Evolutionary conservation across 2,329 filamentous ascomycete species (phyloP).

Genomic region (Hymenoscyphus salicellus): DNA sequence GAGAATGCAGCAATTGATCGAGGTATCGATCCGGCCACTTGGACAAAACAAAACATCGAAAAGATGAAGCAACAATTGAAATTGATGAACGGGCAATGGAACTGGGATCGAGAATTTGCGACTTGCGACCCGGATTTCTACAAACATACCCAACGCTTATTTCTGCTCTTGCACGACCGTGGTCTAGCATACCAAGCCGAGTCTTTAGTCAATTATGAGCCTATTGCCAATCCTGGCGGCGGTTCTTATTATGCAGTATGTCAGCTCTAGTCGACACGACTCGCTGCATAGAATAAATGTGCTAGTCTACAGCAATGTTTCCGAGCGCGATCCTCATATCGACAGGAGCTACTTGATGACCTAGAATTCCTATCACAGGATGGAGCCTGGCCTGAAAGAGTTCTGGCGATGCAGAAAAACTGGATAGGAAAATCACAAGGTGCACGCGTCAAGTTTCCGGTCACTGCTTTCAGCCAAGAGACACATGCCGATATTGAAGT

Average conservation of each 20-base stretch:
- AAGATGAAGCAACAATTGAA: constrained; percentile 81
- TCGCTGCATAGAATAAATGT: no score
- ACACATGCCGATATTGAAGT: constrained; percentile 54
- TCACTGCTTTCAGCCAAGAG: constrained; percentile 40
- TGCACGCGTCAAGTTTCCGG: constrained; percentile 67
- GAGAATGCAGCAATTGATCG: constrained; percentile 88
- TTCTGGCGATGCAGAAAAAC: constrained; percentile 78
- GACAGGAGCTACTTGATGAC: constrained; percentile 68
- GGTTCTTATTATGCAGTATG: no score
- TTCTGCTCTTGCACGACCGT: constrained; percentile 70
- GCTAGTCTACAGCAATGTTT: no score
- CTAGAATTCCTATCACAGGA: constrained; percentile 62
- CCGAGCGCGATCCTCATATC: constrained; percentile 76
- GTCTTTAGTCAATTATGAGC: constrained; percentile 85
- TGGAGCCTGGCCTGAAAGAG: constrained; percentile 75
- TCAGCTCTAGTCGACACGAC: no score
- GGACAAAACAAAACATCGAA: constrained; percentile 77
- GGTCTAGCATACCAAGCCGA: constrained; percentile 81
- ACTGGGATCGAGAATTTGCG: constrained; percentile 78
- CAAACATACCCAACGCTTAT: constrained; percentile 83
- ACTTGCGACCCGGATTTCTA: constrained; percentile 86
- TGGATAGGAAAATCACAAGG: constrained; percentile 82
- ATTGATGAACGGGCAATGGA: constrained; percentile 76
- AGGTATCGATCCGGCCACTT: constrained; percentile 71
- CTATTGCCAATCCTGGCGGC: constrained; percentile 83